These are phyloP conservation scores for Nannochloropsis salina DNA, from an alignment of 108 stramenopile genomes.

Conservation along the genomic window DNA sequence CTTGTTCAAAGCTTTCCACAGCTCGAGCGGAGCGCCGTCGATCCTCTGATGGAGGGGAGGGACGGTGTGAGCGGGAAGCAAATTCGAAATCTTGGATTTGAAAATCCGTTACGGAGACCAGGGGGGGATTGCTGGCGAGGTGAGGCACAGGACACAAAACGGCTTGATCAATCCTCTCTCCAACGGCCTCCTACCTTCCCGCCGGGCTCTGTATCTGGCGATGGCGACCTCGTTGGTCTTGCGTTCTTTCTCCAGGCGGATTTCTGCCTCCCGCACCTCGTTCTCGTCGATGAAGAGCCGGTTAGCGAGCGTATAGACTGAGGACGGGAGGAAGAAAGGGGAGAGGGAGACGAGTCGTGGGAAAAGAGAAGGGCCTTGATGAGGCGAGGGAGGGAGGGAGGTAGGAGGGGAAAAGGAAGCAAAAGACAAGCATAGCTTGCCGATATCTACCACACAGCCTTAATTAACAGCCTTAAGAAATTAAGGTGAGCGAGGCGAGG, in stretches of 20 bases:
- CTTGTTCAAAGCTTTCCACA: not conserved
- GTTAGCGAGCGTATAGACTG: not conserved
- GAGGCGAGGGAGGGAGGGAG: not conserved
- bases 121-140: not conserved
- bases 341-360: not conserved
- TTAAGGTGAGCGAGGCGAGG: not conserved
- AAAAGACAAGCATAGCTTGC: not conserved
- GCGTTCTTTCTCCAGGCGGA: not conserved
- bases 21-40: not conserved
- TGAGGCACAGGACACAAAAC: not conserved
- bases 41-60: constrained; percentile 1
- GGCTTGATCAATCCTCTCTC: too few species aligned
- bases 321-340: not conserved
- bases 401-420: not conserved
- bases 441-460: too few species aligned
- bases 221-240: not conserved
- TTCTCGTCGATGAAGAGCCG: not conserved
- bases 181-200: not conserved
- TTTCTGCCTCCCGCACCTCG: not conserved
- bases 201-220: not conserved
- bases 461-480: too few species aligned
- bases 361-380: not conserved
- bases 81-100: not conserved
- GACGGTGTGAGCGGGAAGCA: not conserved
- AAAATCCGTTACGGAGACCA: not conserved